A percentile compares a stretch with the other conserved stretches of the same genome.
Evolutionary conservation across 805 yeast genomes (phyloP).

Genomic region (Hemisphaericaspora nanyangensis): DNA sequence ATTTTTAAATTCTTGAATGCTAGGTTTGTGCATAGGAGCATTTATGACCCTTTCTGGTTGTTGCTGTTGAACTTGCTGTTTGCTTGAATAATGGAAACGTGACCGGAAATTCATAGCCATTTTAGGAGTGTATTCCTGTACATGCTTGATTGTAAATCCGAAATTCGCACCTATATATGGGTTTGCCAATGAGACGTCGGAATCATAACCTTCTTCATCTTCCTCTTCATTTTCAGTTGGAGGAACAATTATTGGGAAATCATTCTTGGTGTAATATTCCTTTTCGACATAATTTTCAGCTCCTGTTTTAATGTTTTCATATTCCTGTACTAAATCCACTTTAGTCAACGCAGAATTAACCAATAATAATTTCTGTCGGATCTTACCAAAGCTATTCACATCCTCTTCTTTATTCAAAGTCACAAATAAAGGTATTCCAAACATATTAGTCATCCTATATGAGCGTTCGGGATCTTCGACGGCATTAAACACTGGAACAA

Average conservation of each 20-base stretch:
- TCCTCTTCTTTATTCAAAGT: conserved; percentile 39
- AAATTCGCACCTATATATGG: conserved; percentile 48
- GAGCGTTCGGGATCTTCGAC: conserved; percentile 35
- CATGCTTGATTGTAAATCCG: conserved; percentile 45
- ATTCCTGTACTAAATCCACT: conserved; percentile 19
- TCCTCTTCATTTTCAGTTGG: conserved; percentile 9
- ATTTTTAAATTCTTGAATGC: conserved; percentile 36
- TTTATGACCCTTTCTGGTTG: conserved; percentile 20
- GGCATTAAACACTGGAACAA: conserved; percentile 58
- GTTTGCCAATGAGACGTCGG: conserved; percentile 50
- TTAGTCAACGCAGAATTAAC: conserved; percentile 21
- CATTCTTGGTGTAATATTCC: conserved; percentile 20
- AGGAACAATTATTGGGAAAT: conserved; percentile 30
- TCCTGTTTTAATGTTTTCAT: conserved; percentile 14
- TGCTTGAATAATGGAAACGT: neutral
- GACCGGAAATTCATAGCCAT: neutral
- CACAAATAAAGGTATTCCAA: conserved; percentile 78
- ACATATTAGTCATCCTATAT: conserved; percentile 41
- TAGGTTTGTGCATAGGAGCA: conserved; percentile 45
- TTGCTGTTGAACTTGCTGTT: neutral
- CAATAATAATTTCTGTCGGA: conserved; percentile 54
- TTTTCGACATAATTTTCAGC: conserved; percentile 10
- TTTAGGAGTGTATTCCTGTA: conserved; percentile 22
- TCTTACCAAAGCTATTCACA: conserved; percentile 57
- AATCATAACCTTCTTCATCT: conserved; percentile 35